A percentile compares a stretch with the other conserved stretches of the same genome.
Evolutionary conservation across 768 basidiomycete genomes (phyloP).

Genomic region (Lentinula aciculospora): DNA sequence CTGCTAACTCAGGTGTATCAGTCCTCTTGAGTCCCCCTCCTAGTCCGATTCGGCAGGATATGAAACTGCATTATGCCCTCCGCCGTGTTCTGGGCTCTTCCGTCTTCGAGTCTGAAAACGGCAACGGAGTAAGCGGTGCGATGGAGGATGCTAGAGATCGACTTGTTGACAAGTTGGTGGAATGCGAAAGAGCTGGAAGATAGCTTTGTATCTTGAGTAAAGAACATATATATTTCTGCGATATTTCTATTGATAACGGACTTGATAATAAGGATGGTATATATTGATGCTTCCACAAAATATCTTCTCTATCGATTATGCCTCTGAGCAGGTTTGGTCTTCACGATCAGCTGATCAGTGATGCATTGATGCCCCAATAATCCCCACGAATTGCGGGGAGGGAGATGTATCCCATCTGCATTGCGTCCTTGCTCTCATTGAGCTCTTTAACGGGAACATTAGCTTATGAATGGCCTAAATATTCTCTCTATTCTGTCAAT

Average conservation of each 20-base stretch:
- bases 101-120: constrained; percentile 32
- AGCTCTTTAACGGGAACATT: not conserved
- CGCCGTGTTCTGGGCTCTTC: constrained; percentile 49
- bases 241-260: no score
- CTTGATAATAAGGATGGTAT: no score
- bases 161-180: constrained; percentile 67
- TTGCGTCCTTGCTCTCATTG: not conserved
- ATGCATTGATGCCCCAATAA: not conserved
- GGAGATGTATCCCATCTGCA: not conserved
- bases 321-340: no score
- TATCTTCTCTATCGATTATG: no score
- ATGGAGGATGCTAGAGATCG: constrained; percentile 73
- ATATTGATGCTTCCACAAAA: no score
- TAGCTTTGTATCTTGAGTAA: not conserved
- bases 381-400: no score
- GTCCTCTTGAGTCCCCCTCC: constrained; percentile 57
- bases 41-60: constrained; percentile 34
- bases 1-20: constrained; percentile 18
- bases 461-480: constrained; percentile 5
- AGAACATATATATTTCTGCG: no score
- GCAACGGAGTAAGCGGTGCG: constrained; percentile 32
- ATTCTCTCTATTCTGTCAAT: not conserved
- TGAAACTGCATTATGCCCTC: constrained; percentile 37
- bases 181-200: constrained; percentile 18
- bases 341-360: not conserved